Conservation (phyloP, 192 early-diverging fungal genomes). For the Geranomyces variabilis region DNA sequence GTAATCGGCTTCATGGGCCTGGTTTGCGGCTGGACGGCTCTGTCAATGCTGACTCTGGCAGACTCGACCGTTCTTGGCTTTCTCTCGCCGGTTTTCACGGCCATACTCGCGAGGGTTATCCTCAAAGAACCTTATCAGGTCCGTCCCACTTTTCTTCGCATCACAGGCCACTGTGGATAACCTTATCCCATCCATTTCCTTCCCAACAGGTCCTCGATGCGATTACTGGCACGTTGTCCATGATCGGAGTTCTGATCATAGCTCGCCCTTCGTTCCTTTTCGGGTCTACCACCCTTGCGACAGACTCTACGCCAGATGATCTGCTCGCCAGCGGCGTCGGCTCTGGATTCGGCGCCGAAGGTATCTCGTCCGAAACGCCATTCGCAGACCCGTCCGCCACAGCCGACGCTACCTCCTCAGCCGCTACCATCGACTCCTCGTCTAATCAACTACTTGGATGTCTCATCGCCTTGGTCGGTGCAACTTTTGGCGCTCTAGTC, state of each 20-base stretch:
- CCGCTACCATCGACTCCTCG: neutral
- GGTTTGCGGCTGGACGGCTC: constrained; percentile 32
- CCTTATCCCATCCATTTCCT: neutral
- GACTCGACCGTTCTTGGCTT: constrained; percentile 42
- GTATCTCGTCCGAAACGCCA: neutral
- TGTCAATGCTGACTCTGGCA: constrained; percentile 30
- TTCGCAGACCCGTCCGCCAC: neutral
- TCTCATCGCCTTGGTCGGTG: constrained; percentile 28
- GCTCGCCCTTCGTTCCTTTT: constrained; percentile 38
- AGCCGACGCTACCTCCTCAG: neutral
- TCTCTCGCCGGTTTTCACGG: constrained; percentile 35
- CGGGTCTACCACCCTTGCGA: constrained; percentile 4
- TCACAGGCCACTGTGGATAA: neutral
- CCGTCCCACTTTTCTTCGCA: neutral
- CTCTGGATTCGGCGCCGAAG: constrained; percentile 4
- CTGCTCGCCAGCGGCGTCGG: constrained; percentile 17
- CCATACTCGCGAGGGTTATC: constrained; percentile 32
- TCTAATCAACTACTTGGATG: constrained; percentile 15
- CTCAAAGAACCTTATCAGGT: constrained; percentile 32
- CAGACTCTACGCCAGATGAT: constrained; percentile 30
- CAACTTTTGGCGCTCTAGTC: constrained; percentile 23
- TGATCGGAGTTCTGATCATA: constrained; percentile 39
- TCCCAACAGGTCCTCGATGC: constrained; percentile 27
- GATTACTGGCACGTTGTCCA: constrained; percentile 26
- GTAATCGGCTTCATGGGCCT: constrained; percentile 25